phyloP scores from a whole-genome alignment of 2,329 filamentous ascomycete genomes.

The Fusarium buxicola region DNA sequence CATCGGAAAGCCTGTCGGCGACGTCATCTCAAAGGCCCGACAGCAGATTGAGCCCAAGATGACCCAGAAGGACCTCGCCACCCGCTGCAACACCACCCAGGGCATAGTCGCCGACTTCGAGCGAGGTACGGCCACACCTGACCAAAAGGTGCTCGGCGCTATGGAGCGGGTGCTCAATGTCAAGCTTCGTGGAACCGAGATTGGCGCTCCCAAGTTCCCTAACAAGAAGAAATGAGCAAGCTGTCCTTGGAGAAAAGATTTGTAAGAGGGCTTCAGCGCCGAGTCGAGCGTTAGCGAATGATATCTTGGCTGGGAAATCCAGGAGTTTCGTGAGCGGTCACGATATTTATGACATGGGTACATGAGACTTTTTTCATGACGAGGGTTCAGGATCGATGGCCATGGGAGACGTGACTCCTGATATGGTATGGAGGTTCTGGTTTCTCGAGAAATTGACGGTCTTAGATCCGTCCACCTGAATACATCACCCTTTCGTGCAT shows the following conservation, averaged over 20 bases:
- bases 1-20: slow-evolving; percentile 81
- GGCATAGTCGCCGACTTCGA: slow-evolving; percentile 87
- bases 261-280: slow-evolving; percentile 43
- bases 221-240: slow-evolving; percentile 69
- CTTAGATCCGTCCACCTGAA: slow-evolving; percentile 17
- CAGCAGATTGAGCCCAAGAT: slow-evolving; percentile 90
- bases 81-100: slow-evolving; percentile 88
- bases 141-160: slow-evolving; percentile 81
- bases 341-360: slow-evolving; percentile 43
- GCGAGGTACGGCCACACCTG: slow-evolving; percentile 79
- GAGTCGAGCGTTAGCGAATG: slow-evolving; percentile 47
- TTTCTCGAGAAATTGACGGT: slow-evolving; percentile 22
- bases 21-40: slow-evolving; percentile 84
- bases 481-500: slow-evolving; percentile 23
- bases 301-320: slow-evolving; percentile 42
- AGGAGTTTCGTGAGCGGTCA: slow-evolving; percentile 46
- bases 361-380: slow-evolving; percentile 37
- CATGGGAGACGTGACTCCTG: slow-evolving; percentile 28
- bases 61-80: slow-evolving; percentile 90
- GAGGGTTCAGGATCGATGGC: slow-evolving; percentile 28
- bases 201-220: slow-evolving; percentile 84
- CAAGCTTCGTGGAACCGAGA: slow-evolving; percentile 86
- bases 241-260: slow-evolving; percentile 18
- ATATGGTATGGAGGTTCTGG: slow-evolving; percentile 19
- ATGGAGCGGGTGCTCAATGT: slow-evolving; percentile 91